Evolutionary conservation across 352 stramenopile species (phyloP).

Genomic region (Lagenidium giganteum): DNA sequence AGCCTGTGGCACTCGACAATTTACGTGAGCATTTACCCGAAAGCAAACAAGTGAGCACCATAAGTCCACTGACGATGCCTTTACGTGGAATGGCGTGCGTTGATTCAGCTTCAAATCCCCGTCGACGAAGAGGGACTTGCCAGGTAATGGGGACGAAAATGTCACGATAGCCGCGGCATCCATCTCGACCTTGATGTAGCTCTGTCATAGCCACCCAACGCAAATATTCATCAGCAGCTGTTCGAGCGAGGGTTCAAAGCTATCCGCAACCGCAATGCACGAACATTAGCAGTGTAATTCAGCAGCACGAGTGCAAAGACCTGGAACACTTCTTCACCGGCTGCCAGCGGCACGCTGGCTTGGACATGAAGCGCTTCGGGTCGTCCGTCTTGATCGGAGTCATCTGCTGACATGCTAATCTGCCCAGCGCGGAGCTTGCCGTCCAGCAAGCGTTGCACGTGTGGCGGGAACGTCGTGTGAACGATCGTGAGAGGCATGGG

Average conservation of each 20-base stretch:
- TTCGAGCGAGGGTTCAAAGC: too few species aligned
- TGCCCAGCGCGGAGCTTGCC: conserved; percentile 25
- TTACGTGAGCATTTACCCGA: too few species aligned
- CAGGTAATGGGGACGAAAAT: conserved; percentile 30
- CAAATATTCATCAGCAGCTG: too few species aligned
- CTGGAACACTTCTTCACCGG: conserved; percentile 43
- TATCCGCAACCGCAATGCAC: too few species aligned
- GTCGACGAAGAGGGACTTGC: conserved; percentile 32
- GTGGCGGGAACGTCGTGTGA: conserved; percentile 35
- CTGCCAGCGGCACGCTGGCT: conserved; percentile 34
- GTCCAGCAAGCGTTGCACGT: conserved; percentile 39
- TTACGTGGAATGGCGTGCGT: conserved; percentile 37
- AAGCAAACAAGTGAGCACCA: not conserved
- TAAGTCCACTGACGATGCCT: conserved; percentile 21
- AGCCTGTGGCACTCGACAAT: conserved; percentile 17
- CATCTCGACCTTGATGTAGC: conserved; percentile 55
- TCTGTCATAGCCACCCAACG: conserved; percentile 11
- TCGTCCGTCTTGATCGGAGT: conserved; percentile 45
- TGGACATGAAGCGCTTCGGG: conserved; percentile 49
- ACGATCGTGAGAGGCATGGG: conserved; percentile 26
- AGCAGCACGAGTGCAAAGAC: conserved; percentile 46
- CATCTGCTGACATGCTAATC: conserved; percentile 32
- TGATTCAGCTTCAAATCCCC: conserved; percentile 61
- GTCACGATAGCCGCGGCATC: conserved; percentile 41
- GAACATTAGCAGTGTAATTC: conserved; percentile 49